Percentiles rank a stretch among this genome's conserved stretches.
Conservation (phyloP, 2,329 filamentous ascomycete species). For the Teratosphaeria destructans region DNA sequence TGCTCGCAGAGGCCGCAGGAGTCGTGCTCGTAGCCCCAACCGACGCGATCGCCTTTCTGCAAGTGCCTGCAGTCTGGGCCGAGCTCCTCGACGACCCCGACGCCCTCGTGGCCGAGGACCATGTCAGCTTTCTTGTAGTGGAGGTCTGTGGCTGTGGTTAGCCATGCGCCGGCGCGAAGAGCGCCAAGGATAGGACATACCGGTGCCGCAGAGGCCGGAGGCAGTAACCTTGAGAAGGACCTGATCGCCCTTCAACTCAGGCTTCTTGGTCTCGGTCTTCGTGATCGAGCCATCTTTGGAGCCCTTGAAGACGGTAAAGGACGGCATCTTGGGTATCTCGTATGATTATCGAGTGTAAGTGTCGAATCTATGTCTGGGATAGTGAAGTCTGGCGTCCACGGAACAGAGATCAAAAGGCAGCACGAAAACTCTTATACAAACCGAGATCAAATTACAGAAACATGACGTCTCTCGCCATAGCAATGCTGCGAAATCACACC, state of each 20-base stretch:
- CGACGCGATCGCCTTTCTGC: slow-evolving; percentile 43
- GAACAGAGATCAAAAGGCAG: background rate
- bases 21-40: slow-evolving; percentile 41
- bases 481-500: background rate
- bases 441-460: background rate
- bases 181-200: background rate
- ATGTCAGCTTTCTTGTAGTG: slow-evolving; percentile 35
- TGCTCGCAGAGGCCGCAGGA: slow-evolving; percentile 36
- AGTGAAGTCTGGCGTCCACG: background rate
- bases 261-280: slow-evolving; percentile 38
- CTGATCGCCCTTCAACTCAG: slow-evolving; percentile 41
- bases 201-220: slow-evolving; percentile 57
- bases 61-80: slow-evolving; percentile 37
- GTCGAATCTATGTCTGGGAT: background rate
- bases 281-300: slow-evolving; percentile 47
- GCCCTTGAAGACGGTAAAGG: slow-evolving; percentile 56
- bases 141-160: slow-evolving; percentile 18
- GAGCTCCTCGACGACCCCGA: slow-evolving; percentile 39
- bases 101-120: slow-evolving; percentile 46
- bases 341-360: background rate
- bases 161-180: background rate
- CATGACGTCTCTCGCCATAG: background rate
- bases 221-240: slow-evolving; percentile 55
- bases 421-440: background rate
- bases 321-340: slow-evolving; percentile 18